These are phyloP conservation scores for Coix lacrymajobi DNA, from an alignment of 176 grass and related monocot species.

Conservation along the genomic window DNA sequence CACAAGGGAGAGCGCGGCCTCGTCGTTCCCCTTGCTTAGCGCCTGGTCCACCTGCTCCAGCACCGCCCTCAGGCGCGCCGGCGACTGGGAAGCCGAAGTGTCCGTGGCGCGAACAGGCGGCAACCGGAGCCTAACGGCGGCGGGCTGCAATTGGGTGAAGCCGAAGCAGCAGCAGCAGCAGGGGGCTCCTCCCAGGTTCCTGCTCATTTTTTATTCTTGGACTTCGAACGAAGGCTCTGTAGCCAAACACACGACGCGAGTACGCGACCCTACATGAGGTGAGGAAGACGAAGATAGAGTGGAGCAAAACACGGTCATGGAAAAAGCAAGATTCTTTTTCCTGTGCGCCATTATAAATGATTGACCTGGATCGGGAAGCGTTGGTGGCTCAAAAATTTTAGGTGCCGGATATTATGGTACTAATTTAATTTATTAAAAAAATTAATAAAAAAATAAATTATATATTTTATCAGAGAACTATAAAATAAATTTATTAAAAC, in stretches of 20 bases:
- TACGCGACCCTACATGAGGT: too few species aligned
- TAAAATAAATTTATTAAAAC: too few species aligned
- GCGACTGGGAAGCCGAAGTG: constrained; percentile 22
- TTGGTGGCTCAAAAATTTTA: too few species aligned
- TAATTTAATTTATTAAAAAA: too few species aligned
- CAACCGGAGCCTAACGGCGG: constrained; percentile 5
- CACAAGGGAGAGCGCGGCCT: constrained; percentile 54
- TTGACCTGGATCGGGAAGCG: too few species aligned
- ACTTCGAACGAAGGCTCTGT: background rate
- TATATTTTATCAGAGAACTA: too few species aligned
- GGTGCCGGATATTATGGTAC: too few species aligned
- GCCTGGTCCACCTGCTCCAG: constrained; percentile 63
- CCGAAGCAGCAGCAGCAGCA: background rate
- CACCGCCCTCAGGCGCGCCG: constrained; percentile 10
- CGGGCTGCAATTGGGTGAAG: background rate
- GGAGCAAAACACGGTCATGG: too few species aligned
- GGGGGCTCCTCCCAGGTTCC: background rate
- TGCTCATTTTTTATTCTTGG: constrained; percentile 2
- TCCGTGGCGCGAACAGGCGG: constrained; percentile 17
- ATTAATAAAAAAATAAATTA: too few species aligned
- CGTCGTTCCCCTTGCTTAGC: constrained; percentile 56
- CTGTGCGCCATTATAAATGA: too few species aligned
- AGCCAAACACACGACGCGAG: background rate
- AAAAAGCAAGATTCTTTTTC: too few species aligned
- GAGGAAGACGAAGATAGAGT: too few species aligned